A percentile compares a stretch with the other conserved stretches of the same genome.
Conservation (phyloP, 306 rosid genomes). For the Dryas octopetala region DNA sequence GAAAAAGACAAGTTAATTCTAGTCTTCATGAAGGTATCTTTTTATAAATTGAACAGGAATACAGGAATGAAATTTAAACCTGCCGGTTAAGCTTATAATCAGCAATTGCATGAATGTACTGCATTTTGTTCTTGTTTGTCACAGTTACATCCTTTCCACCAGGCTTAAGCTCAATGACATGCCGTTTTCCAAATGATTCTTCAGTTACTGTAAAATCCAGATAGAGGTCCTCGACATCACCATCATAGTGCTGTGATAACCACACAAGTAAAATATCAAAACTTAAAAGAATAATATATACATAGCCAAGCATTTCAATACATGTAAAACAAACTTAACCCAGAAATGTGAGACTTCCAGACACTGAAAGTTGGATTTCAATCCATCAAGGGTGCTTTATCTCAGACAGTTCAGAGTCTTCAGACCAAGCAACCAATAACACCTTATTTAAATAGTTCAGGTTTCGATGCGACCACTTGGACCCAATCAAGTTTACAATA, state of each 20-base stretch:
- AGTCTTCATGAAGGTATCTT: slow-evolving; percentile 12
- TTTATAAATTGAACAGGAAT: neutral
- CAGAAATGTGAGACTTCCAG: slow-evolving; percentile 16
- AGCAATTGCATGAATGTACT: slow-evolving; percentile 94
- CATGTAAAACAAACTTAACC: slow-evolving; percentile 9
- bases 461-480: neutral
- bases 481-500: neutral
- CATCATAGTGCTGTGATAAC: slow-evolving; percentile 71
- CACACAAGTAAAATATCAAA: slow-evolving; percentile 33
- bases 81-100: slow-evolving; percentile 95
- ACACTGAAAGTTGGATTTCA: slow-evolving; percentile 2
- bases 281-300: slow-evolving; percentile 15
- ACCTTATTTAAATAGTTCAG: neutral
- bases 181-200: slow-evolving; percentile 82
- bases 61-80: slow-evolving; percentile 43
- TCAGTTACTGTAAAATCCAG: slow-evolving; percentile 96
- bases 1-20: slow-evolving; percentile 11
- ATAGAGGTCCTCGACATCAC: slow-evolving; percentile 74
- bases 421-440: slow-evolving; percentile 9
- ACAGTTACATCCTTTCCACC: slow-evolving; percentile 88
- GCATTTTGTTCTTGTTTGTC: slow-evolving; percentile 87
- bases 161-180: slow-evolving; percentile 78
- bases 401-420: neutral
- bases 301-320: slow-evolving; percentile 23
- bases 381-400: slow-evolving; percentile 1